Percentiles rank a stretch among this genome's conserved stretches.
These are phyloP conservation scores for Acanthamoeba royreba DNA, from an alignment of 208 protist species.

Conservation along the genomic window DNA sequence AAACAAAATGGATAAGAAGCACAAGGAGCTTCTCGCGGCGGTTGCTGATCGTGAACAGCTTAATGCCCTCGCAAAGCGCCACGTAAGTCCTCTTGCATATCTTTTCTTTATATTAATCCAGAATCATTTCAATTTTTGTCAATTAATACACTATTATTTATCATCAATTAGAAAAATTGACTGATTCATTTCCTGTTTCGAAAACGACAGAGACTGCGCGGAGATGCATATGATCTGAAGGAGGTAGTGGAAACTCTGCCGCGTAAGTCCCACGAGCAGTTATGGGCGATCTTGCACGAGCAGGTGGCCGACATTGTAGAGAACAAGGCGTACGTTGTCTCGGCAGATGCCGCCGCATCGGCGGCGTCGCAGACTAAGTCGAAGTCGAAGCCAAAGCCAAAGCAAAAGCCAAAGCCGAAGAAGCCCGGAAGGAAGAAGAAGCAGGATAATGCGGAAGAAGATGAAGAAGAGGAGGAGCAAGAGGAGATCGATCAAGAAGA, in stretches of 20 bases:
- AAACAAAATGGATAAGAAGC: neutral
- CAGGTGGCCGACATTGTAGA: neutral
- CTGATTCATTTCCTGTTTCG: neutral
- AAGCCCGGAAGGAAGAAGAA: neutral
- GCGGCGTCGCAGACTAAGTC: neutral
- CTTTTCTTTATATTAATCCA: no score
- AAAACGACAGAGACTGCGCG: neutral
- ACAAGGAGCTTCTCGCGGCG: slow-evolving; percentile 1
- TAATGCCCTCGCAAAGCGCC: neutral
- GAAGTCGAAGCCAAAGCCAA: neutral
- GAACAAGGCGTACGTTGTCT: neutral
- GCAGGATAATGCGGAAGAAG: neutral
- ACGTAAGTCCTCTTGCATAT: neutral
- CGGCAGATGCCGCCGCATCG: neutral
- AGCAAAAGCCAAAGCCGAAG: no score
- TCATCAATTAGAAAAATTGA: neutral
- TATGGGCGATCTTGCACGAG: neutral
- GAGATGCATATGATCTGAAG: neutral
- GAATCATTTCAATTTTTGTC: no score
- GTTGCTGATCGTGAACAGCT: neutral
- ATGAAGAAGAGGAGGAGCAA: no score
- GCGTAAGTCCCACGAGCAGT: neutral
- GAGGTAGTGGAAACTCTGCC: neutral
- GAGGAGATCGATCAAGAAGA: no score
- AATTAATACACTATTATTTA: no score